phyloP scores from a whole-genome alignment of 148 eudicot genomes.

The Chenopodium berlandieri region DNA sequence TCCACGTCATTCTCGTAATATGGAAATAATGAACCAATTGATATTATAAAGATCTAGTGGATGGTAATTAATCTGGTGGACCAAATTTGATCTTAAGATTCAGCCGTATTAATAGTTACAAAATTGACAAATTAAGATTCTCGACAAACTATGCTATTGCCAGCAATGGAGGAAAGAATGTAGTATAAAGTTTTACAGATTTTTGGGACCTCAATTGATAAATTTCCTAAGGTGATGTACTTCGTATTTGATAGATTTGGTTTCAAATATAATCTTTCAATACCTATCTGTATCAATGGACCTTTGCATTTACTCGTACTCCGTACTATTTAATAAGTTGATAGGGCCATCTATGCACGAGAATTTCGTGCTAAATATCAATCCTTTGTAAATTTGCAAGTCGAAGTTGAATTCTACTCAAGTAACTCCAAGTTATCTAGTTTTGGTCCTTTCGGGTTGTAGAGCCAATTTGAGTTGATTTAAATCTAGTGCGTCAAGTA shows the following conservation, averaged over 20 bases:
- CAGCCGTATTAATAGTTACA: constrained; percentile 5
- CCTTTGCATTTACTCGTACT: not conserved
- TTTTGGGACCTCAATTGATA: not conserved
- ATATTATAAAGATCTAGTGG: not conserved
- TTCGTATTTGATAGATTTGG: not conserved
- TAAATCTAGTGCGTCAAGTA: no score
- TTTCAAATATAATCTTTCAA: not conserved
- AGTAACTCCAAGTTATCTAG: no score
- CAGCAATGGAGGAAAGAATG: not conserved
- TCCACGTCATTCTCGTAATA: not conserved
- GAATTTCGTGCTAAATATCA: no score
- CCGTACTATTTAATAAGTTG: no score
- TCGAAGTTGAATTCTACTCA: no score
- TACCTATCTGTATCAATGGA: not conserved
- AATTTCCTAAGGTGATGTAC: not conserved
- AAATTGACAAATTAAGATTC: not conserved
- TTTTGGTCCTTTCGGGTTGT: no score
- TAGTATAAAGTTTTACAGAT: not conserved
- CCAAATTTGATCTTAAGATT: not conserved
- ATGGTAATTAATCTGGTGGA: constrained; percentile 18
- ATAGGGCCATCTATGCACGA: no score
- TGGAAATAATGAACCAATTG: constrained; percentile 4
- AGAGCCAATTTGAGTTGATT: no score
- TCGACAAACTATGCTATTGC: constrained; percentile 6
- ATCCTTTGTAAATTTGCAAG: no score